phyloP scores from a whole-genome alignment of 208 protist species.

The Trypanosoma boissoni region DNA sequence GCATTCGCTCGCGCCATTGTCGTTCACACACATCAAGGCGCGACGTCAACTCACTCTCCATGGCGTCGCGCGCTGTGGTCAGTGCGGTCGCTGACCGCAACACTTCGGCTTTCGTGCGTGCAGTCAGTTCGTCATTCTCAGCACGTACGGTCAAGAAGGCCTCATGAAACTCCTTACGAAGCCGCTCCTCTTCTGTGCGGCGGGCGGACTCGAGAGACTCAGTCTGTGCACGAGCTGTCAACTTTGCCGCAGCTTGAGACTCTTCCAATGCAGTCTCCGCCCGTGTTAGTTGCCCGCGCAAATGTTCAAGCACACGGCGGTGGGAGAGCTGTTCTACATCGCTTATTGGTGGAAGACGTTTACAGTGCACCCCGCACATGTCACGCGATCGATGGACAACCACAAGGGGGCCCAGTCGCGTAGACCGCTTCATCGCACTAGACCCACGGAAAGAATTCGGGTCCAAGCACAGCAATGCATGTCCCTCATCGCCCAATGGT shows the following conservation, averaged over 20 bases:
- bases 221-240: slow-evolving; percentile 23
- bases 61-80: slow-evolving; percentile 1
- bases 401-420: slow-evolving; percentile 20
- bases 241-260: slow-evolving; percentile 2
- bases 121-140: slow-evolving; percentile 46
- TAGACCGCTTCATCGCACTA: slow-evolving; percentile 2
- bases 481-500: not conserved
- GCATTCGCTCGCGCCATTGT: slow-evolving; percentile 52
- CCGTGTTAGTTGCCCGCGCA: slow-evolving; percentile 32
- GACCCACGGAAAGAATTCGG: not conserved
- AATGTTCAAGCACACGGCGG: slow-evolving; percentile 27
- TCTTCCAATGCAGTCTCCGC: slow-evolving; percentile 21
- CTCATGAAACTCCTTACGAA: slow-evolving; percentile 44
- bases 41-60: slow-evolving; percentile 35
- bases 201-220: slow-evolving; percentile 23
- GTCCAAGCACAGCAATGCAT: not conserved
- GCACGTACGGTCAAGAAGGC: slow-evolving; percentile 38
- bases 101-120: slow-evolving; percentile 26
- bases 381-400: slow-evolving; percentile 4
- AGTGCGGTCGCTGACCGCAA: not conserved
- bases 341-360: not conserved
- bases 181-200: slow-evolving; percentile 37
- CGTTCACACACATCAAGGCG: slow-evolving; percentile 42
- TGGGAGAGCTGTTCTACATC: slow-evolving; percentile 27
- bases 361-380: not conserved